Base-by-base conservation (phyloP, 768 basidiomycete species). In the Pholiota microspora region DNA sequence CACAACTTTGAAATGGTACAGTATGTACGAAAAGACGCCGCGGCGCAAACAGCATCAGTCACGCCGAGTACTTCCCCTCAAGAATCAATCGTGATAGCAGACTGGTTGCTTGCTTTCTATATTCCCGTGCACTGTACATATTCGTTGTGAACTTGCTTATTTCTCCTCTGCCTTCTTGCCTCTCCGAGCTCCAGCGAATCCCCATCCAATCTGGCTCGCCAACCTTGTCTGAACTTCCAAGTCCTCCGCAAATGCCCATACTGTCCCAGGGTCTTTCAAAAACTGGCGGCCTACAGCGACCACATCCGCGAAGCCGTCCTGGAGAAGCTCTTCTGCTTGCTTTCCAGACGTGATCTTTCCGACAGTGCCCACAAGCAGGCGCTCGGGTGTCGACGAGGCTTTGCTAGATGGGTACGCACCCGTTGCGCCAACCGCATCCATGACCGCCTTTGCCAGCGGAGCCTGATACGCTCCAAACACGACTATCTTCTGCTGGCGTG, bases 301-400 rank as follows among this genome's bases (percentile, higher is more conserved):
- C 3, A 81, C 79, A 60, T 92, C 88, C 0, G 85, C 83, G 51
- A 80, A 69, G 4, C 76, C 84, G 12, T 77, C 66, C 49, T 85
- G 77, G 2, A 91, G 65, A 16, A 87, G 73, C 9, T 72, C 72
- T 63, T 88, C 80, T 0, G 85, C 84, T 27, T 82, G 71, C n/a
- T 71, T 67, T 1, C 81, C 81, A 13, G 73, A 71, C 0, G 74
- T 80, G 59, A 90, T 84, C 7, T 76, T 71, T 1, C 88, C 88
- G 3, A 77, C 74, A 1, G 69, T 63, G 8, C 78, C 73, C 52
- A 86, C 75, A 34, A 82, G 65, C 36, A 75, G 54, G 40, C 51
- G 51, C 38, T 18, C 51, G 15, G 51, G 51, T 15, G 21, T 25
- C 25, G 18, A 10, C 16, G 34, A 18, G 12, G 18, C 21, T 34